Percentiles rank a stretch among this genome's conserved stretches.
Conservation (phyloP, 139 green algal species). For the Chlorella ohadii region DNA sequence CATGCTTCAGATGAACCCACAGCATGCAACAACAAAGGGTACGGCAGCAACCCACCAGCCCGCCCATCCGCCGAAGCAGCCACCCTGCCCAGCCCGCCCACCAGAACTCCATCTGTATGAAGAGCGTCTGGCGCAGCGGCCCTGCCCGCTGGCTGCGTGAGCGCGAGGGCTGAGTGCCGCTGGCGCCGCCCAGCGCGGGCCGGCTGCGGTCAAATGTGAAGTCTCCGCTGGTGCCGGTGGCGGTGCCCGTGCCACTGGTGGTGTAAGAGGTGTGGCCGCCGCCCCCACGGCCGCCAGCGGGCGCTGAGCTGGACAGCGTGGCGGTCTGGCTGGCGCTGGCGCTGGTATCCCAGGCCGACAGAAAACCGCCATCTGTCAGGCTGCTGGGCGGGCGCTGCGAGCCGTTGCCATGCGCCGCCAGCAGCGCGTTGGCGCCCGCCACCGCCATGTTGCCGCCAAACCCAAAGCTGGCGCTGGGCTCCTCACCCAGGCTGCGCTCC, state of each 20-base stretch:
- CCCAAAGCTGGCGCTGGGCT: slow-evolving; percentile 7
- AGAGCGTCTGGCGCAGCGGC: slow-evolving; percentile 69
- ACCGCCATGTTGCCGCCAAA: slow-evolving; percentile 29
- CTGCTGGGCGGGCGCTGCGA: background rate
- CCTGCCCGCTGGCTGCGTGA: background rate
- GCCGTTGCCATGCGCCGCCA: background rate
- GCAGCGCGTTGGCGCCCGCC: slow-evolving; percentile 13
- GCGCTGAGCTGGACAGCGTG: background rate
- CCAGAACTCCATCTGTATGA: slow-evolving; percentile 97
- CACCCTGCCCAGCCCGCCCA: background rate
- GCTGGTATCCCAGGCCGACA: slow-evolving; percentile 10
- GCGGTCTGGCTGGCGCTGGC: slow-evolving; percentile 7
- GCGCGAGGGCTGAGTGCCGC: slow-evolving; percentile 6
- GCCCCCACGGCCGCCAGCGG: background rate
- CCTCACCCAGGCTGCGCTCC: background rate
- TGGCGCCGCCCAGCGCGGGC: background rate
- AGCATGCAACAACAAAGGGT: background rate
- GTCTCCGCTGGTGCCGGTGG: background rate
- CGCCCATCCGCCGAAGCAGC: no score
- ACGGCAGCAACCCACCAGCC: background rate
- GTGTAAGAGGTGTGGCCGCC: background rate
- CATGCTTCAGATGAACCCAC: background rate
- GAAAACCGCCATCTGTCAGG: background rate
- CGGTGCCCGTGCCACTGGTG: background rate
- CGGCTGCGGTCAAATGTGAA: slow-evolving; percentile 36